Evolutionary conservation across 2,329 filamentous ascomycete genomes (phyloP).

Genomic region (Fusarium sp.): DNA sequence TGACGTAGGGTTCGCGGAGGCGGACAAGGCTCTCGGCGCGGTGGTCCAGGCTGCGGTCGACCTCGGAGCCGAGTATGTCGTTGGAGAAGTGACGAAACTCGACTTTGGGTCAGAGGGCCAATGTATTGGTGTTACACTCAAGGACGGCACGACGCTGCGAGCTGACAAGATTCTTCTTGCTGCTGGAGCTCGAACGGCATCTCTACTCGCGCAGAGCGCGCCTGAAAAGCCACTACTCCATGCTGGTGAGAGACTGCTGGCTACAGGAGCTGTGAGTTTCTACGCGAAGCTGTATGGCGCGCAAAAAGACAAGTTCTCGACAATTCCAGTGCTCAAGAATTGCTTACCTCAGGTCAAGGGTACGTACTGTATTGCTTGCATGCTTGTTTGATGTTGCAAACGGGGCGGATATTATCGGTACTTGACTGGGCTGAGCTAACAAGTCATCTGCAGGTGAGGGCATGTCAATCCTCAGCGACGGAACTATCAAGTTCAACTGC

Average conservation of each 20-base stretch:
- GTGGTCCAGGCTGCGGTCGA: constrained; percentile 63
- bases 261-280: constrained; percentile 63
- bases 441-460: constrained; percentile 49
- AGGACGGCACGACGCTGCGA: constrained; percentile 55
- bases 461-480: constrained; percentile 57
- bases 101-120: constrained; percentile 56
- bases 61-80: constrained; percentile 65
- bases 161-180: constrained; percentile 65
- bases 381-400: background rate
- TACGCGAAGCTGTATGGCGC: constrained; percentile 51
- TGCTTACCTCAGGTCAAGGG: constrained; percentile 54
- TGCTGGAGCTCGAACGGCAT: constrained; percentile 66
- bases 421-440: constrained; percentile 5
- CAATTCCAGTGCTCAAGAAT: constrained; percentile 65
- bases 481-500: constrained; percentile 70
- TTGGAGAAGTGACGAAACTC: constrained; percentile 59
- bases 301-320: constrained; percentile 58
- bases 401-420: constrained; percentile 19
- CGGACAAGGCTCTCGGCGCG: constrained; percentile 64
- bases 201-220: constrained; percentile 62
- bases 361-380: constrained; percentile 41
- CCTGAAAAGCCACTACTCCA: constrained; percentile 61
- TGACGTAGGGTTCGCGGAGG: constrained; percentile 67
- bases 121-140: constrained; percentile 61
- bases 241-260: constrained; percentile 62